Evolutionary conservation across 441 rosid genomes (phyloP).

Genomic region (Adansonia gregorii): DNA sequence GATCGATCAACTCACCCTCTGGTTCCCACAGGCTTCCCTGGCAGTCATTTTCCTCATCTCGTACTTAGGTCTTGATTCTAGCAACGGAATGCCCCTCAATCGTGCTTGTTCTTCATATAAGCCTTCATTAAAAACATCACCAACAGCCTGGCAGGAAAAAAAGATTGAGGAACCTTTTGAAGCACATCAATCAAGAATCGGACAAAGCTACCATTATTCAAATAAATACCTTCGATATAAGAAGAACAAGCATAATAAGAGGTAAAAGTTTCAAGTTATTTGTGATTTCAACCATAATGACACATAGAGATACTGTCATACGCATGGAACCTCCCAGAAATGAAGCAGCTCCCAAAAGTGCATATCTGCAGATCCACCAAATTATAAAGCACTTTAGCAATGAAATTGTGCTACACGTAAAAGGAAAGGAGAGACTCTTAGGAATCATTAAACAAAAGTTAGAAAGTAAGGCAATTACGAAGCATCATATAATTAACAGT

Average conservation of each 20-base stretch:
- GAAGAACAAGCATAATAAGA: constrained; percentile 98
- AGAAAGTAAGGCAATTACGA: neutral
- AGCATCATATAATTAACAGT: neutral
- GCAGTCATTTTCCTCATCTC: constrained; percentile 84
- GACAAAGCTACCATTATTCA: constrained; percentile 17
- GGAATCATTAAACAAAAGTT: neutral
- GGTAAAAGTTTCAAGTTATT: constrained; percentile 93
- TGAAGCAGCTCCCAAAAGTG: constrained; percentile 97
- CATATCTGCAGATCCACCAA: constrained; percentile 64
- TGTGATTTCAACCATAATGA: constrained; percentile 97
- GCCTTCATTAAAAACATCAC: constrained; percentile 99
- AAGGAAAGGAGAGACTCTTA: constrained; percentile 11
- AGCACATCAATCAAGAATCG: constrained; percentile 19
- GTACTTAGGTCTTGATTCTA: constrained; percentile 92
- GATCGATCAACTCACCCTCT: constrained; percentile 56
- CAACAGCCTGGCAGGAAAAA: constrained; percentile 75
- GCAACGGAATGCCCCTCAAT: constrained; percentile 79
- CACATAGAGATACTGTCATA: constrained; percentile 97
- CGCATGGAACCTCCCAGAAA: constrained; percentile 99
- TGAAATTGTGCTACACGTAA: neutral
- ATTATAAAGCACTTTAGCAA: constrained; percentile 31
- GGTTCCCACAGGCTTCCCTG: constrained; percentile 83
- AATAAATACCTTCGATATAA: constrained; percentile 84
- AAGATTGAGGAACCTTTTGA: constrained; percentile 19
- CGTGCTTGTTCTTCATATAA: constrained; percentile 92